phyloP scores from a whole-genome alignment of 306 rosid species.

The Dicorynia guianensis region DNA sequence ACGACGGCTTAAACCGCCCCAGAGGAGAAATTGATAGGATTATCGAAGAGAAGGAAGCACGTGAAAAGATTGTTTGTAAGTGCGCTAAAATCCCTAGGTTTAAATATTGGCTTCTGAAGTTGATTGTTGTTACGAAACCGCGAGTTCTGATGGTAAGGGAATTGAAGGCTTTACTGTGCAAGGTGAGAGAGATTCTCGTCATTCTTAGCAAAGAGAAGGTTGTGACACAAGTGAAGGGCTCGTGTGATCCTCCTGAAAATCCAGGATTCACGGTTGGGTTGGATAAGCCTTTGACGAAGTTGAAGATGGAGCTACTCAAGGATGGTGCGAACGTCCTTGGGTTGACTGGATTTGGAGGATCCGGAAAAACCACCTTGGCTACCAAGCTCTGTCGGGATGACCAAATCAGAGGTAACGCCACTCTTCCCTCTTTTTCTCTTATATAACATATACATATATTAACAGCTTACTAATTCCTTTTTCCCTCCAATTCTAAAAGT shows the following conservation, averaged over 20 bases:
- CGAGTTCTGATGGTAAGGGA: conserved; percentile 17
- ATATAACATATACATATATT: too few relatives aligned
- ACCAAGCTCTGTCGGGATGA: too few relatives aligned
- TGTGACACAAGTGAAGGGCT: background rate
- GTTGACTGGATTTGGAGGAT: too few relatives aligned
- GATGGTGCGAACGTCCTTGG: too few relatives aligned
- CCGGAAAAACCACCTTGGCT: too few relatives aligned
- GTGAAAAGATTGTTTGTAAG: background rate
- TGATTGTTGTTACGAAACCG: background rate
- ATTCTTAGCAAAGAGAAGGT: conserved; percentile 11
- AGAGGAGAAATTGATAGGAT: conserved; percentile 37
- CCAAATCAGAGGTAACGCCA: too few relatives aligned
- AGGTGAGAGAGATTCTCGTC: conserved; percentile 18
- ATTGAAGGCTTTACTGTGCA: conserved; percentile 23
- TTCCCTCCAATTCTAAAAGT: too few relatives aligned
- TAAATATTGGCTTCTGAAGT: background rate
- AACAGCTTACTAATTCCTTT: too few relatives aligned
- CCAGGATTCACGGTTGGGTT: conserved; percentile 47
- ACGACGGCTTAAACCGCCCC: conserved; percentile 30
- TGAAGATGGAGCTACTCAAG: conserved; percentile 40
- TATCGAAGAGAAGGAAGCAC: conserved; percentile 5
- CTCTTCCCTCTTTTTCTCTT: too few relatives aligned
- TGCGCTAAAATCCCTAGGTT: conserved; percentile 18
- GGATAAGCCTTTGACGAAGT: conserved; percentile 34
- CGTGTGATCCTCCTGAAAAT: conserved; percentile 38